These are phyloP conservation scores for Canavalia ensiformis DNA, from an alignment of 306 rosid genomes.

Conservation along the genomic window DNA sequence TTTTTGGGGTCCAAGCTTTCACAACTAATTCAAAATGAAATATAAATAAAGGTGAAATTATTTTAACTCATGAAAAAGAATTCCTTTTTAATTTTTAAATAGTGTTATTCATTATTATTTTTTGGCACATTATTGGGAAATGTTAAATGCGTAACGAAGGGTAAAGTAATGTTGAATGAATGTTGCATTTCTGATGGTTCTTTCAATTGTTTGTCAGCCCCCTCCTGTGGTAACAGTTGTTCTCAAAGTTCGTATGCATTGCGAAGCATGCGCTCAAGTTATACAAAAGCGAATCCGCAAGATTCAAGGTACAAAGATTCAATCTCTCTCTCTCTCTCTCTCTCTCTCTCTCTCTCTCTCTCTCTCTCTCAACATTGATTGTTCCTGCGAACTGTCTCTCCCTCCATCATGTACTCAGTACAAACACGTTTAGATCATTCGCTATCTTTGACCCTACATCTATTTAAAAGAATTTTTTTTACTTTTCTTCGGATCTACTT, in stretches of 20 bases:
- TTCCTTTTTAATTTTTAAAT: no score
- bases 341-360: slow-evolving; percentile 13
- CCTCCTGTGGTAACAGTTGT: slow-evolving; percentile 73
- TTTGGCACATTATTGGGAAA: not conserved
- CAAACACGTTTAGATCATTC: slow-evolving; percentile 23
- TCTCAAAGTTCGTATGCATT: slow-evolving; percentile 82
- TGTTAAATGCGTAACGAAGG: not conserved
- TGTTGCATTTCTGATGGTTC: not conserved
- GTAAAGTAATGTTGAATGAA: not conserved
- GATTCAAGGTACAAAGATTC: slow-evolving; percentile 73
- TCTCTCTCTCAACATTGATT: slow-evolving; percentile 12
- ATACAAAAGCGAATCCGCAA: slow-evolving; percentile 76
- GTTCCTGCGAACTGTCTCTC: slow-evolving; percentile 11
- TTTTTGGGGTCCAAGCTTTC: not conserved
- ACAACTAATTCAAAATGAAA: not conserved
- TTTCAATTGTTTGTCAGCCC: slow-evolving; percentile 57
- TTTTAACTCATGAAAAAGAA: not conserved
- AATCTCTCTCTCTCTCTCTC: not conserved
- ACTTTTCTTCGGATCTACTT: not conserved
- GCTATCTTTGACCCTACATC: not conserved
- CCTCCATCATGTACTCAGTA: slow-evolving; percentile 7
- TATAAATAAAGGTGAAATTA: not conserved
- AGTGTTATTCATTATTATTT: no score
- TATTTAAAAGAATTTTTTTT: not conserved
- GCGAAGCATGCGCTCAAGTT: slow-evolving; percentile 92